Percentiles rank a stretch among this genome's conserved stretches.
phyloP scores from a whole-genome alignment of 2,329 filamentous ascomycete species.

The Stachybotrys chlorohalonatus region DNA sequence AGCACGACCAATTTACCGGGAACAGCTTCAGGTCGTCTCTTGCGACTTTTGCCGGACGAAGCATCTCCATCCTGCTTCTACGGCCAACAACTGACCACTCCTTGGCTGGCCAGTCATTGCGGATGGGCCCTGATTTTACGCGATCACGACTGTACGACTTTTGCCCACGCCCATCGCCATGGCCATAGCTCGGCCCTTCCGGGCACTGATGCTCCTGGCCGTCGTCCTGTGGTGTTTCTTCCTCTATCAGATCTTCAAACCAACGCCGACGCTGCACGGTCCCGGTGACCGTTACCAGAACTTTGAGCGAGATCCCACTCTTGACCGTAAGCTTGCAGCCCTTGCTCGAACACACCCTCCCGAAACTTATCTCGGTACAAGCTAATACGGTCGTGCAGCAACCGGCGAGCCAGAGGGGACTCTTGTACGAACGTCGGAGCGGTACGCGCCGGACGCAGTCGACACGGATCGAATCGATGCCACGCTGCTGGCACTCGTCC shows the following conservation, averaged over 20 bases:
- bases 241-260: constrained; percentile 63
- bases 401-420: constrained; percentile 75
- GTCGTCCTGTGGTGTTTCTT: constrained; percentile 70
- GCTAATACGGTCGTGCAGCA: constrained; percentile 37
- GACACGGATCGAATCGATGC: constrained; percentile 84
- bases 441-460: constrained; percentile 67
- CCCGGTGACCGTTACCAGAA: constrained; percentile 37
- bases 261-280: constrained; percentile 36
- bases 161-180: constrained; percentile 37
- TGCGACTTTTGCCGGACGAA: not conserved
- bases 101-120: not conserved
- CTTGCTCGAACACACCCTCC: not conserved
- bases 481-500: constrained; percentile 82
- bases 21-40: not conserved
- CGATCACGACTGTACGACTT: constrained; percentile 3
- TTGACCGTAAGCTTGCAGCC: constrained; percentile 60
- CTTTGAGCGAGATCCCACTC: constrained; percentile 71
- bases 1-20: not conserved
- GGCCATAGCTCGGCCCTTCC: constrained; percentile 78
- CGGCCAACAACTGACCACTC: not conserved
- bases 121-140: not conserved
- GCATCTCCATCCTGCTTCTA: not conserved
- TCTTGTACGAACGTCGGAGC: constrained; percentile 63
- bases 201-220: constrained; percentile 65
- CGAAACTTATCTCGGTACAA: not conserved